These are phyloP conservation scores for Thinopyrum elongatum DNA, from an alignment of 176 grass and related monocot genomes.

Conservation along the genomic window DNA sequence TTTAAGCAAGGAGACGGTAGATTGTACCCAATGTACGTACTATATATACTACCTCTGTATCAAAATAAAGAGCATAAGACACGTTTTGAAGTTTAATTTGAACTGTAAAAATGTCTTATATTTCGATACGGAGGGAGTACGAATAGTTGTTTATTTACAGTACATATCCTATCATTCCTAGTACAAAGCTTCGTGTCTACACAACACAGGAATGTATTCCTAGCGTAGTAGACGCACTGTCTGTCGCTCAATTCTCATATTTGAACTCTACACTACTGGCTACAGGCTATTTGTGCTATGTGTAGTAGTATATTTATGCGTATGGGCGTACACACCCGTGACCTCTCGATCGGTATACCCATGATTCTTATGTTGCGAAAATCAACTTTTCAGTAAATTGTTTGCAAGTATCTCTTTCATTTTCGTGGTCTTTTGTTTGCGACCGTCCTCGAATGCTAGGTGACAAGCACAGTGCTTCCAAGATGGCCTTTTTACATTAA, in stretches of 20 bases:
- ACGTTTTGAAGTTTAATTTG: not conserved
- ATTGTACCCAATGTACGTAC: no score
- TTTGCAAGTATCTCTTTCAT: constrained; percentile 30
- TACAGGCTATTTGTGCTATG: no score
- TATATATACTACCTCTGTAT: no score
- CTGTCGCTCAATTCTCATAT: not conserved
- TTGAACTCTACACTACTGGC: not conserved
- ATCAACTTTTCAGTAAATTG: not conserved
- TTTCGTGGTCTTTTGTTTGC: constrained; percentile 18
- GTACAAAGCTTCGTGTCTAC: not conserved
- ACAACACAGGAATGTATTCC: no score
- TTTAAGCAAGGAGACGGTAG: constrained; percentile 2
- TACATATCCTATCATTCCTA: not conserved
- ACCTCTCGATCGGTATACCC: not conserved
- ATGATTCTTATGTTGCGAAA: not conserved
- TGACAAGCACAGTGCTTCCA: not conserved
- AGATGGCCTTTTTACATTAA: constrained; percentile 49
- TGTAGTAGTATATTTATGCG: no score
- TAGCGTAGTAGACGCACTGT: not conserved
- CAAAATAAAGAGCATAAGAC: no score
- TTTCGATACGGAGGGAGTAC: not conserved
- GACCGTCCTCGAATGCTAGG: not conserved
- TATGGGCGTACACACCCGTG: not conserved
- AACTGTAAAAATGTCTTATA: no score
- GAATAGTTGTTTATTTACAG: constrained; percentile 15